A percentile compares a stretch with the other conserved stretches of the same genome.
phyloP scores from a whole-genome alignment of 441 rosid genomes.

The Iberis amara region DNA sequence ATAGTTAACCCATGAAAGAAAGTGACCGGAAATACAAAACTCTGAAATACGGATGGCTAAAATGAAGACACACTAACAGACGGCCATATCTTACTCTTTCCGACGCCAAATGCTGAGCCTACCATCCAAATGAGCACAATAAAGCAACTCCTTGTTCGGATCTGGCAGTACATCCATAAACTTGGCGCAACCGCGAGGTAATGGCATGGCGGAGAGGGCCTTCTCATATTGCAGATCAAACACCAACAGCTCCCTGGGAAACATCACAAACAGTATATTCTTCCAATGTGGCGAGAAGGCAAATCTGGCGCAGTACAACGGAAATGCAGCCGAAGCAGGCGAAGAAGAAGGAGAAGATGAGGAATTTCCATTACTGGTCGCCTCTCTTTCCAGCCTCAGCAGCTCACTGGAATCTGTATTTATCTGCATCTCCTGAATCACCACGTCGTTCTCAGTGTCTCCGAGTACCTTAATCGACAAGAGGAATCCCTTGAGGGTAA shows the following conservation, averaged over 20 bases:
- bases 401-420: slow-evolving; percentile 58
- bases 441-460: slow-evolving; percentile 58
- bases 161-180: slow-evolving; percentile 83
- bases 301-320: slow-evolving; percentile 55
- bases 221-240: slow-evolving; percentile 86
- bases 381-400: slow-evolving; percentile 66
- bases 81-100: slow-evolving; percentile 60
- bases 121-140: slow-evolving; percentile 87
- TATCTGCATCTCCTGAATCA: slow-evolving; percentile 51
- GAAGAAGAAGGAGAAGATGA: slow-evolving; percentile 36
- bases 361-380: slow-evolving; percentile 34
- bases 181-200: slow-evolving; percentile 85
- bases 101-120: slow-evolving; percentile 89
- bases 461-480: slow-evolving; percentile 66
- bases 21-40: background rate
- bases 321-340: slow-evolving; percentile 75
- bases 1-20: background rate
- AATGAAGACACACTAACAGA: slow-evolving; percentile 1
- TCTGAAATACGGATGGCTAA: background rate
- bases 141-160: slow-evolving; percentile 68
- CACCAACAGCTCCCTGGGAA: slow-evolving; percentile 84
- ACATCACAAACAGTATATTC: slow-evolving; percentile 66
- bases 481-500: slow-evolving; percentile 72
- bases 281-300: slow-evolving; percentile 87
- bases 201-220: slow-evolving; percentile 45